A percentile compares a stretch with the other conserved stretches of the same genome.
Conservation (phyloP, 176 grass and related monocot species). For the Microstegium vimineum region DNA sequence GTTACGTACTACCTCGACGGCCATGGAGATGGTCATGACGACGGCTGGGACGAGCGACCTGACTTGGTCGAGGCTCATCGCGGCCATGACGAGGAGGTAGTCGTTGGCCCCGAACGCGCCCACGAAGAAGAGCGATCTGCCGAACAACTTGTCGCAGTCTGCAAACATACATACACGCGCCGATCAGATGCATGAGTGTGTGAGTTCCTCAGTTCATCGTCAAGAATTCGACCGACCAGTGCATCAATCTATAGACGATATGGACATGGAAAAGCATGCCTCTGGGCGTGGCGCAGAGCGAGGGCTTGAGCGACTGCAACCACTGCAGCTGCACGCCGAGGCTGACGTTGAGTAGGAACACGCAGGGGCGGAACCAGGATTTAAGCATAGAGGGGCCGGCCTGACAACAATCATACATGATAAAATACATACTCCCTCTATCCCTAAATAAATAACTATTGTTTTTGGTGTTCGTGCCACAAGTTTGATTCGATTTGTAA, state of each 20-base stretch:
- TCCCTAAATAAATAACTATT: too few species aligned
- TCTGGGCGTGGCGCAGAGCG: conserved; percentile 25
- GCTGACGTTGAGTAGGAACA: conserved; percentile 44
- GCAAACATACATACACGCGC: too few species aligned
- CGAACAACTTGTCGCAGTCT: conserved; percentile 33
- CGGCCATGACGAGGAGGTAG: conserved; percentile 32
- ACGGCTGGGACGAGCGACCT: conserved; percentile 30
- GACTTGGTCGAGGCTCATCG: conserved; percentile 27
- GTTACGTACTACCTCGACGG: conserved; percentile 52
- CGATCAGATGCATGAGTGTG: too few species aligned
- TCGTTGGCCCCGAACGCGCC: conserved; percentile 51
- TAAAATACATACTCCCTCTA: too few species aligned
- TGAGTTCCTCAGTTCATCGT: too few species aligned
- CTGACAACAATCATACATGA: too few species aligned
- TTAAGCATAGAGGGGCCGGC: too few species aligned
- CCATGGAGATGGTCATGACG: conserved; percentile 38
- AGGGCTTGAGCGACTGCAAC: conserved; percentile 49
- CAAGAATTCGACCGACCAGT: too few species aligned
- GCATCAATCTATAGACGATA: too few species aligned
- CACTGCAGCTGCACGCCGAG: conserved; percentile 37
- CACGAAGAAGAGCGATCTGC: conserved; percentile 51
- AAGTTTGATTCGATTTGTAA: too few species aligned
- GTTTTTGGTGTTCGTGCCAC: too few species aligned
- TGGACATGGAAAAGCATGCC: conserved; percentile 17
- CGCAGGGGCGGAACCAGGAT: too few species aligned